Evolutionary conservation across 2,329 filamentous ascomycete genomes (phyloP).

Genomic region (Herpotrichia juniperi): DNA sequence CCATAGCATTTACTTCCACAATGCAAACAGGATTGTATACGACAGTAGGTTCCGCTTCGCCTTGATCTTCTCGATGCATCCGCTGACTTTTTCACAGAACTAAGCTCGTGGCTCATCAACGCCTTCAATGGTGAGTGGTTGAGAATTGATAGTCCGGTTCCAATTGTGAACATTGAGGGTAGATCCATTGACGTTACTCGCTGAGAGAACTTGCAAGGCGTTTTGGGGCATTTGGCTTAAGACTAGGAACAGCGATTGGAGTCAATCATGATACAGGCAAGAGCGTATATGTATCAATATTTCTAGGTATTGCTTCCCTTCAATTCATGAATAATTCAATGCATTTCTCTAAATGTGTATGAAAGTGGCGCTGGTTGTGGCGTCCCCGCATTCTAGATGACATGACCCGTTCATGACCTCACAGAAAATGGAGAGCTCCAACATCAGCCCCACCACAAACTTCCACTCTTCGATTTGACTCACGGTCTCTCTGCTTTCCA

Average conservation of each 20-base stretch:
- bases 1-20: constrained; percentile 94
- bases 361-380: background rate
- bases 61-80: background rate
- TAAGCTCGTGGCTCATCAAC: constrained; percentile 91
- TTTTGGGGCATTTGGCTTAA: background rate
- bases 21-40: constrained; percentile 88
- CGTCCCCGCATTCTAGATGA: constrained; percentile 3
- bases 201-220: background rate
- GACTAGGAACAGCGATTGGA: background rate
- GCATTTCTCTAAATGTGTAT: background rate
- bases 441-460: background rate
- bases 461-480: background rate
- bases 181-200: constrained; percentile 12
- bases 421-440: constrained; percentile 2
- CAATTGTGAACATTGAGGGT: constrained; percentile 43
- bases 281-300: background rate
- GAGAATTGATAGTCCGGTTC: constrained; percentile 59
- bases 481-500: background rate
- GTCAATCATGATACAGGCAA: background rate
- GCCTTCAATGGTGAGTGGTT: constrained; percentile 98
- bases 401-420: constrained; percentile 9
- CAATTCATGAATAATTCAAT: background rate
- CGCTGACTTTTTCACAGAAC: constrained; percentile 56
- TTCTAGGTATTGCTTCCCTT: background rate
- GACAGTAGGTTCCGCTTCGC: constrained; percentile 70